These are phyloP conservation scores for Candida verbasci DNA, from an alignment of 805 yeast genomes.

Conservation along the genomic window DNA sequence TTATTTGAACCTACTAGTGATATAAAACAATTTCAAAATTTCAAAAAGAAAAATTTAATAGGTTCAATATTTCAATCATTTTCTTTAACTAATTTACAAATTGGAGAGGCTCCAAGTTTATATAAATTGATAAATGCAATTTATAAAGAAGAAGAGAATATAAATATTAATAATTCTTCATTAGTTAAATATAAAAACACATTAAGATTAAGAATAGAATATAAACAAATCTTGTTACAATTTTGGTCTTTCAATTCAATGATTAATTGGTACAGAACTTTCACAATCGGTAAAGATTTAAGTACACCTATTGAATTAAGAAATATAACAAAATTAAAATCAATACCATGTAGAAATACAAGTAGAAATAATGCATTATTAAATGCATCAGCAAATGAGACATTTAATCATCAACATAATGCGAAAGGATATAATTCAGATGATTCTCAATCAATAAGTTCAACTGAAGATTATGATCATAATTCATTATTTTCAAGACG, in stretches of 20 bases:
- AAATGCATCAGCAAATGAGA: slow-evolving; percentile 17
- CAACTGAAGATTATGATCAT: neutral
- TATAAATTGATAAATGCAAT: slow-evolving; percentile 19
- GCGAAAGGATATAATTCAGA: neutral
- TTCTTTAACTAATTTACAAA: slow-evolving; percentile 26
- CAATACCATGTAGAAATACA: slow-evolving; percentile 19
- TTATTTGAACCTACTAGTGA: slow-evolving; percentile 35
- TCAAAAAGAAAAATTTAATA: slow-evolving; percentile 12
- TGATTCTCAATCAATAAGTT: neutral
- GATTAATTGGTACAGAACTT: slow-evolving; percentile 34
- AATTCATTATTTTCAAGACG: slow-evolving; percentile 9
- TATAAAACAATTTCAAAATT: slow-evolving; percentile 14
- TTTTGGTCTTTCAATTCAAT: slow-evolving; percentile 39
- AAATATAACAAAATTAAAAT: slow-evolving; percentile 19
- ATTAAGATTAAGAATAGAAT: slow-evolving; percentile 35
- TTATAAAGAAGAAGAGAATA: slow-evolving; percentile 17
- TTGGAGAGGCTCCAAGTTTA: slow-evolving; percentile 36
- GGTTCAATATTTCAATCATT: slow-evolving; percentile 22
- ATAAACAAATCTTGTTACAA: slow-evolving; percentile 33
- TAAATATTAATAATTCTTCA: slow-evolving; percentile 10
- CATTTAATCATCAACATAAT: neutral
- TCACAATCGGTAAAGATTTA: slow-evolving; percentile 33
- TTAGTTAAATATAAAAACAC: slow-evolving; percentile 28
- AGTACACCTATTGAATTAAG: slow-evolving; percentile 26
- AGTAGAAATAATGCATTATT: slow-evolving; percentile 20